Evolutionary conservation across 768 basidiomycete genomes (phyloP).

Genomic region (Pleurotus salmoneostramineus): DNA sequence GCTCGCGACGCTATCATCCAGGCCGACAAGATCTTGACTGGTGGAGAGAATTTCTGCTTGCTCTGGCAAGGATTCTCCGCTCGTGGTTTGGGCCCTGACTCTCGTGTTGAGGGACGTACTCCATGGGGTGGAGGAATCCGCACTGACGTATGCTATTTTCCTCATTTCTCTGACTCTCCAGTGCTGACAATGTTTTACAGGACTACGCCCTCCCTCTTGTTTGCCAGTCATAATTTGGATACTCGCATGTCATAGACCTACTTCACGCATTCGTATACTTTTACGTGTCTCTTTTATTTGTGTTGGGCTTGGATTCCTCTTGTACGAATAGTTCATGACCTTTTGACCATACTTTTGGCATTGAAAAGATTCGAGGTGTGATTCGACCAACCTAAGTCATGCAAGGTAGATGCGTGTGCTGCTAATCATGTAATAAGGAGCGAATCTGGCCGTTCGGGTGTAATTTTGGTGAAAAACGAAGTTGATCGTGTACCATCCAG

Average conservation of each 20-base stretch:
- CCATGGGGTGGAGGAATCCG: conserved; percentile 95
- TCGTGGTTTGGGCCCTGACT: conserved; percentile 79
- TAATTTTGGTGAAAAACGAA: no score
- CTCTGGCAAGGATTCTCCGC: conserved; percentile 84
- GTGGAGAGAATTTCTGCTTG: conserved; percentile 87
- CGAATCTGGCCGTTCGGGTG: no score
- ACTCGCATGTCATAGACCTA: neutral
- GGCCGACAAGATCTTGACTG: conserved; percentile 86
- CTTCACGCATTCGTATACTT: neutral
- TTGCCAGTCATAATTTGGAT: conserved; percentile 15
- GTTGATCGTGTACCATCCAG: no score
- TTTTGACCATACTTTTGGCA: neutral
- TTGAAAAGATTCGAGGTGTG: neutral
- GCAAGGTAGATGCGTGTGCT: neutral
- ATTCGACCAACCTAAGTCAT: neutral
- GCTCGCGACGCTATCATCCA: conserved; percentile 88
- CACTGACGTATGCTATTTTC: conserved; percentile 43
- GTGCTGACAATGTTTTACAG: conserved; percentile 8
- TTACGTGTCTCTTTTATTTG: neutral
- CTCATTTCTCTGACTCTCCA: neutral
- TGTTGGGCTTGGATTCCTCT: neutral
- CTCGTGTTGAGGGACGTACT: conserved; percentile 67
- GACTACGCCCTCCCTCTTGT: conserved; percentile 23
- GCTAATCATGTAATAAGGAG: no score
- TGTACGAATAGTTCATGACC: conserved; percentile 5